These are phyloP conservation scores for Hypoxylon fuscum DNA, from an alignment of 495 filamentous ascomycete genomes.

Conservation along the genomic window DNA sequence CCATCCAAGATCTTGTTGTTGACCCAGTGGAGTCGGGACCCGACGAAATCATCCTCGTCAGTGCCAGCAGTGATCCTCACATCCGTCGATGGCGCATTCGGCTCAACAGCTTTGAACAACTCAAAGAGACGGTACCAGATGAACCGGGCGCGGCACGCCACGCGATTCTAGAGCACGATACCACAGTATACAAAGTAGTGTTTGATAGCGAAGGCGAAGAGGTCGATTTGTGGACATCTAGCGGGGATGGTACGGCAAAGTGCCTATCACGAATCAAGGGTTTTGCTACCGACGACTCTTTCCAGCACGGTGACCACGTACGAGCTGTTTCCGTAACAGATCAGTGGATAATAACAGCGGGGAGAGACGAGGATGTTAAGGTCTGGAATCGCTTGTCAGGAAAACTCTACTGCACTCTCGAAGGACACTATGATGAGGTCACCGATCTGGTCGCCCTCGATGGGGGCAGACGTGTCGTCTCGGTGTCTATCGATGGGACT, in stretches of 20 bases:
- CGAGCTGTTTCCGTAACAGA: conserved; percentile 77
- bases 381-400: conserved; percentile 84
- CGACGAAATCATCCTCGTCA: conserved; percentile 69
- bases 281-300: conserved; percentile 74
- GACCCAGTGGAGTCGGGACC: conserved; percentile 66
- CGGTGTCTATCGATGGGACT: conserved; percentile 88
- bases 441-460: conserved; percentile 76
- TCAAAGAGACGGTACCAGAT: conserved; percentile 48
- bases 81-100: conserved; percentile 77
- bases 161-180: conserved; percentile 84
- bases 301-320: conserved; percentile 89
- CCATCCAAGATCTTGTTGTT: conserved; percentile 76
- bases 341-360: conserved; percentile 89
- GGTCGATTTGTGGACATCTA: conserved; percentile 88
- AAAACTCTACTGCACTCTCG: conserved; percentile 76
- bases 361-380: conserved; percentile 89
- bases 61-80: conserved; percentile 83
- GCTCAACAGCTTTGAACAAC: conserved; percentile 55
- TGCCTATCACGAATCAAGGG: conserved; percentile 71
- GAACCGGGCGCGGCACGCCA: conserved; percentile 55
- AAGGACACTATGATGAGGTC: conserved; percentile 92
- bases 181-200: conserved; percentile 80
- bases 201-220: conserved; percentile 68
- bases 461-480: conserved; percentile 66
- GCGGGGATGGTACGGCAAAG: conserved; percentile 83